Evolutionary conservation across 768 basidiomycete genomes (phyloP).

Genomic region (Albatrellus ellisii): DNA sequence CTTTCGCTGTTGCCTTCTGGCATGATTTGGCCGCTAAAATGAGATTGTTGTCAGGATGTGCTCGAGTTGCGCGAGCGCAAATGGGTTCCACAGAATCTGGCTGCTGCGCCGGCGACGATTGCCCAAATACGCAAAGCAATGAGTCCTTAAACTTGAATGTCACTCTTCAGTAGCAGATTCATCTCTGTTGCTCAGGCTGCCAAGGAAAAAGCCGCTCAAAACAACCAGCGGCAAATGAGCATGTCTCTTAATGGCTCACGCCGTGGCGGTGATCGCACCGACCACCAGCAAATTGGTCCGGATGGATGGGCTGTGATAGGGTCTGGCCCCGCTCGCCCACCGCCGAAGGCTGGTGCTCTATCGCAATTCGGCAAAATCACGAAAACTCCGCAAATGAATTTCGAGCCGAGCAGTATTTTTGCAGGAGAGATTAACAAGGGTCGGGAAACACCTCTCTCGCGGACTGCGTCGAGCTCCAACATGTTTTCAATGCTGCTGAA

Average conservation of each 20-base stretch:
- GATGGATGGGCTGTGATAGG: conserved; percentile 69
- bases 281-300: conserved; percentile 33
- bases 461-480: conserved; percentile 68
- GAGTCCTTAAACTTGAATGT: conserved; percentile 20
- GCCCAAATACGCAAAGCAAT: conserved; percentile 82
- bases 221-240: conserved; percentile 59
- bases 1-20: neutral
- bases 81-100: conserved; percentile 63
- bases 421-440: conserved; percentile 30
- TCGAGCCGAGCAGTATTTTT: conserved; percentile 82
- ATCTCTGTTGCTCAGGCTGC: conserved; percentile 41
- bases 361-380: conserved; percentile 83
- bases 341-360: conserved; percentile 73
- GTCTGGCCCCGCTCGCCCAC: conserved; percentile 29
- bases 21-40: conserved; percentile 2
- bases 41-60: conserved; percentile 51
- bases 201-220: conserved; percentile 80
- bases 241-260: conserved; percentile 90
- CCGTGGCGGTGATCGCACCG: conserved; percentile 61
- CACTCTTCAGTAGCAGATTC: conserved; percentile 4
- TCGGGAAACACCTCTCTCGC: conserved; percentile 60
- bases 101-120: conserved; percentile 76
- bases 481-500: conserved; percentile 83
- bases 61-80: conserved; percentile 76
- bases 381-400: conserved; percentile 49